A percentile compares a stretch with the other conserved stretches of the same genome.
Evolutionary conservation across 495 filamentous ascomycete genomes (phyloP).

Genomic region (Penicillium nucicola): DNA sequence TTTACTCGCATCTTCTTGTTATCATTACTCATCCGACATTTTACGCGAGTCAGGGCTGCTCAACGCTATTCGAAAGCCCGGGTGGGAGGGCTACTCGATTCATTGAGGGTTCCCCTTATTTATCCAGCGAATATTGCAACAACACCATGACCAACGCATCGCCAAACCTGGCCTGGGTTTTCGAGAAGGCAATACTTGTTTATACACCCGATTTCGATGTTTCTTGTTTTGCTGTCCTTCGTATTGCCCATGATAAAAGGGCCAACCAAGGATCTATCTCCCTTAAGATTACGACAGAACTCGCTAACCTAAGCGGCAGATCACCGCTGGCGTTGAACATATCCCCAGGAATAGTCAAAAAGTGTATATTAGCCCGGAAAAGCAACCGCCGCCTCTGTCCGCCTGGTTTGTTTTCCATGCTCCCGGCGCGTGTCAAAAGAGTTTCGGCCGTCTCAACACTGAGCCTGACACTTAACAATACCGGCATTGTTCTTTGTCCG

Average conservation of each 20-base stretch:
- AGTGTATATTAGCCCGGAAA: slow-evolving; percentile 14
- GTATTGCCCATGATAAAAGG: slow-evolving; percentile 15
- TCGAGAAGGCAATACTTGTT: slow-evolving; percentile 17
- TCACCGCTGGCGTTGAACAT: slow-evolving; percentile 18
- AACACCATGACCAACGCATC: background rate
- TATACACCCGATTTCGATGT: slow-evolving; percentile 8
- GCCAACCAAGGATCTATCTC: slow-evolving; percentile 18
- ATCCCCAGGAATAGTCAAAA: slow-evolving; percentile 13
- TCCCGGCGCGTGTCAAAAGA: slow-evolving; percentile 13
- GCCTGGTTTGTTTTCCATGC: slow-evolving; percentile 11
- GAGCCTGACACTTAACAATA: slow-evolving; percentile 14
- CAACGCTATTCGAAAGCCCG: slow-evolving; percentile 14
- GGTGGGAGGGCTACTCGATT: slow-evolving; percentile 20
- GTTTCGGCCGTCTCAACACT: slow-evolving; percentile 20
- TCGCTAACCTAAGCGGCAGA: slow-evolving; percentile 17
- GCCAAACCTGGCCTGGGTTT: slow-evolving; percentile 14
- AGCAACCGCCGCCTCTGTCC: slow-evolving; percentile 18
- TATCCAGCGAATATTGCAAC: too few species aligned
- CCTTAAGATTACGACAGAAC: slow-evolving; percentile 15
- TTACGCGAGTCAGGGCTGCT: slow-evolving; percentile 20
- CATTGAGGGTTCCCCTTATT: slow-evolving; percentile 13
- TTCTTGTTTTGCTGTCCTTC: slow-evolving; percentile 13
- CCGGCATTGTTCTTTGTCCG: slow-evolving; percentile 22
- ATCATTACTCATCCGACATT: slow-evolving; percentile 6
- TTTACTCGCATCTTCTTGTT: slow-evolving; percentile 8